Evolutionary conservation across 2,329 filamentous ascomycete genomes (phyloP).

Genomic region (Fusarium irregulare): DNA sequence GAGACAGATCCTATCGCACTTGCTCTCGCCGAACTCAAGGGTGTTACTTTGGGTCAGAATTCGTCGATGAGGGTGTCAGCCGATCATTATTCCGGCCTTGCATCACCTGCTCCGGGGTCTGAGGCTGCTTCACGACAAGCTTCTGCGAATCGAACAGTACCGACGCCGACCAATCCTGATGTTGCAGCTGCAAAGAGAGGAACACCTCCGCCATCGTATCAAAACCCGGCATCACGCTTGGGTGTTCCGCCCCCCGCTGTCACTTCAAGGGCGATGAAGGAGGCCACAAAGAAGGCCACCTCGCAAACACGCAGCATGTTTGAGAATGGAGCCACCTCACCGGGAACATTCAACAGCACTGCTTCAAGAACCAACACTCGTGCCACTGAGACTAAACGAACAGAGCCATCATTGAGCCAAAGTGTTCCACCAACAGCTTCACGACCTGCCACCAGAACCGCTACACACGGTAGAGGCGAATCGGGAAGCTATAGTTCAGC

Average conservation of each 20-base stretch:
- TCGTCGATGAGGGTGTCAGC: conserved; percentile 88
- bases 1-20: conserved; percentile 89
- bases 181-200: conserved; percentile 71
- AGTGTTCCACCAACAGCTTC: conserved; percentile 30
- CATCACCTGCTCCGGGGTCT: conserved; percentile 76
- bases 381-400: conserved; percentile 32
- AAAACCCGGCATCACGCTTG: conserved; percentile 74
- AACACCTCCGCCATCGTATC: conserved; percentile 87
- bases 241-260: conserved; percentile 92
- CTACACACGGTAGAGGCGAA: conserved; percentile 37
- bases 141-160: conserved; percentile 58
- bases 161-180: conserved; percentile 64
- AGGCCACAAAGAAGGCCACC: conserved; percentile 89
- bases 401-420: conserved; percentile 29
- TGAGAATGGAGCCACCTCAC: conserved; percentile 54
- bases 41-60: conserved; percentile 79
- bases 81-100: conserved; percentile 92
- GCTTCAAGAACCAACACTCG: conserved; percentile 41
- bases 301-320: conserved; percentile 87
- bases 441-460: conserved; percentile 27
- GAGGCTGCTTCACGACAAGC: conserved; percentile 46
- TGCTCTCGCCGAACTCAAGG: conserved; percentile 92
- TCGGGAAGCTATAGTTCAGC: conserved; percentile 39
- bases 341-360: conserved; percentile 45
- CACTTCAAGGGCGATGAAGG: conserved; percentile 94